Percentiles rank a stretch among this genome's conserved stretches.
These are phyloP conservation scores for Delonix regia DNA, from an alignment of 306 rosid genomes.

Conservation along the genomic window DNA sequence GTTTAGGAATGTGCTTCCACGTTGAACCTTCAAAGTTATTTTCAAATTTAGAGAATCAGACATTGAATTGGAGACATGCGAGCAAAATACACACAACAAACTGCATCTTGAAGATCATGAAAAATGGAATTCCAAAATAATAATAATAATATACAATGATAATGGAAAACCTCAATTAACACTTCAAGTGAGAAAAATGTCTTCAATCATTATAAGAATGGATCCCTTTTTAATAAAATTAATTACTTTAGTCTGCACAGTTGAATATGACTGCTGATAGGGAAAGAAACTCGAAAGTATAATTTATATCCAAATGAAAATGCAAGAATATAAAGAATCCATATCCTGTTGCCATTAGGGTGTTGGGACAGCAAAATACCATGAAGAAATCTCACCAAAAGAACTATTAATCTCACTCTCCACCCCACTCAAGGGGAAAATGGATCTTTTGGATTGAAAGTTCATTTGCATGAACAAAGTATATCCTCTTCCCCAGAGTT, in stretches of 20 bases:
- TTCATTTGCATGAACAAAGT: neutral
- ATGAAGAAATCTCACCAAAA: neutral
- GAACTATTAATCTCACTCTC: slow-evolving; percentile 6
- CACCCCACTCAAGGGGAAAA: neutral
- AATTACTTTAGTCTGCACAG: neutral
- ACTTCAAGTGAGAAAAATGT: neutral
- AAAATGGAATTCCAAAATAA: neutral
- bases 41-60: slow-evolving; percentile 8
- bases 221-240: slow-evolving; percentile 1
- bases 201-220: neutral
- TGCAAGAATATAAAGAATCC: neutral
- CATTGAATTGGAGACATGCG: neutral
- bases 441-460: neutral
- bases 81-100: neutral
- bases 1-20: neutral
- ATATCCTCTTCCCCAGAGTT: neutral
- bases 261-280: neutral
- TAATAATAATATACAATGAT: too few species aligned
- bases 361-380: neutral
- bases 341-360: neutral
- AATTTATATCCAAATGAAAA: slow-evolving; percentile 2
- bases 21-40: neutral
- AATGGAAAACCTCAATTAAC: neutral
- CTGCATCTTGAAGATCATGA: neutral
- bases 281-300: neutral